Percentiles rank a stretch among this genome's conserved stretches.
These are phyloP conservation scores for Nothophaeocryptopus gaeumannii DNA, from an alignment of 2,329 filamentous ascomycete species.

Conservation along the genomic window DNA sequence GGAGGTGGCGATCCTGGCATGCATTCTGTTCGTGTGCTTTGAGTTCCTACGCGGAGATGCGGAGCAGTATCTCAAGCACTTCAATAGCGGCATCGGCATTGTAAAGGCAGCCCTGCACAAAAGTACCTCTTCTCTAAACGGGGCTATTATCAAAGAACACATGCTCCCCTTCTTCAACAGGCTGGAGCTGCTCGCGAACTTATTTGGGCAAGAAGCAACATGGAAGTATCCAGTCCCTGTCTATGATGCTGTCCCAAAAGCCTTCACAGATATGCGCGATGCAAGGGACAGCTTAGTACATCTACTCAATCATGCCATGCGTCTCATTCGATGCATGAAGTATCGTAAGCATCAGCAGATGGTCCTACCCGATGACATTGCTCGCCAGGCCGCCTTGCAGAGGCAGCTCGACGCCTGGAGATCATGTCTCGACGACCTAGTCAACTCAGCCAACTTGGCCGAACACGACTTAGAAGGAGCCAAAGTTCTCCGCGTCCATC, in stretches of 20 bases:
- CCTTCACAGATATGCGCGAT: not conserved
- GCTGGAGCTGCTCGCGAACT: not conserved
- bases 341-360: not conserved
- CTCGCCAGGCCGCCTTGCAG: not conserved
- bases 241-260: not conserved
- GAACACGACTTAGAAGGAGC: not conserved
- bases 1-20: not conserved
- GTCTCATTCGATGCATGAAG: not conserved
- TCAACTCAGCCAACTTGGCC: not conserved
- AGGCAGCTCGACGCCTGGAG: not conserved
- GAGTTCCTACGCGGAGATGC: conserved; percentile 2
- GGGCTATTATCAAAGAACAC: not conserved
- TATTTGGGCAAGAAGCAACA: not conserved
- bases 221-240: not conserved
- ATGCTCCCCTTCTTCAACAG: not conserved
- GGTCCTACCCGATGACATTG: not conserved
- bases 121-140: not conserved
- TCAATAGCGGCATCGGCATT: not conserved
- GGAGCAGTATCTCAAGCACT: not conserved
- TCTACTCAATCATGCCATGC: not conserved
- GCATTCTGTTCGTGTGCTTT: conserved; percentile 1
- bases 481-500: not conserved
- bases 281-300: conserved; percentile 1
- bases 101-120: too few relatives aligned
- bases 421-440: not conserved